phyloP scores from a whole-genome alignment of 1,284 basidiomycete genomes.

The Fomitopsis schrenkii region DNA sequence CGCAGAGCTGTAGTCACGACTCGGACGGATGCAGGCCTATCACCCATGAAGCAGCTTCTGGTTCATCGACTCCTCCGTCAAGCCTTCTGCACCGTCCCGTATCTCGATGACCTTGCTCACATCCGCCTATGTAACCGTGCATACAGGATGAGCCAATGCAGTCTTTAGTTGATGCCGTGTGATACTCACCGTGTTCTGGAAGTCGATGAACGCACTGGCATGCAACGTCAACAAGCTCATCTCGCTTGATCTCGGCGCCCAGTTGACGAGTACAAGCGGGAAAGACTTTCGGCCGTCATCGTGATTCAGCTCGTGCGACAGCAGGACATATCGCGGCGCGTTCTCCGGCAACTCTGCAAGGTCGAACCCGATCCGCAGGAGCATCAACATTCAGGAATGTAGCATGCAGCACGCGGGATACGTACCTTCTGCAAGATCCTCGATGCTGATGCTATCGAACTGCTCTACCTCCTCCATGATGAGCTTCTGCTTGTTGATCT shows the following conservation, averaged over 20 bases:
- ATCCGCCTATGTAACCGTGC: conserved; percentile 48
- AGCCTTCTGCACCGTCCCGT: conserved; percentile 73
- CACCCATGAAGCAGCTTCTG: conserved; percentile 45
- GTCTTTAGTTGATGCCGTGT: background rate
- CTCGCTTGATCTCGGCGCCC: conserved; percentile 76
- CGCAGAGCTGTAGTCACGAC: background rate
- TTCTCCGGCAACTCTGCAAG: conserved; percentile 83
- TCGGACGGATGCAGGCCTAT: background rate
- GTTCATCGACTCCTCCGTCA: conserved; percentile 73
- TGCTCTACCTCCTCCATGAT: conserved; percentile 81
- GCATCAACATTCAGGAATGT: conserved; percentile 4
- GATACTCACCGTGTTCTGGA: conserved; percentile 64
- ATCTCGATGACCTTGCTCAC: conserved; percentile 77
- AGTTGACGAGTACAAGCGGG: conserved; percentile 83
- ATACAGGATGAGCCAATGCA: background rate
- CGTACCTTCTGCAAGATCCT: conserved; percentile 82
- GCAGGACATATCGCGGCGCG: conserved; percentile 82
- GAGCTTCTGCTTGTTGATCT: conserved; percentile 81
- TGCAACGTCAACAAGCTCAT: conserved; percentile 78
- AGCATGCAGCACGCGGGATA: conserved; percentile 1
- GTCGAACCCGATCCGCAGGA: background rate
- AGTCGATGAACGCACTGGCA: conserved; percentile 77
- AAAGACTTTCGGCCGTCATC: conserved; percentile 83
- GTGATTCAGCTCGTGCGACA: conserved; percentile 82
- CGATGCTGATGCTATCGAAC: conserved; percentile 71